Percentiles rank a stretch among this genome's conserved stretches.
phyloP scores from a whole-genome alignment of 2,329 filamentous ascomycete genomes.

The Sclerotinia sclerotiorum region DNA sequence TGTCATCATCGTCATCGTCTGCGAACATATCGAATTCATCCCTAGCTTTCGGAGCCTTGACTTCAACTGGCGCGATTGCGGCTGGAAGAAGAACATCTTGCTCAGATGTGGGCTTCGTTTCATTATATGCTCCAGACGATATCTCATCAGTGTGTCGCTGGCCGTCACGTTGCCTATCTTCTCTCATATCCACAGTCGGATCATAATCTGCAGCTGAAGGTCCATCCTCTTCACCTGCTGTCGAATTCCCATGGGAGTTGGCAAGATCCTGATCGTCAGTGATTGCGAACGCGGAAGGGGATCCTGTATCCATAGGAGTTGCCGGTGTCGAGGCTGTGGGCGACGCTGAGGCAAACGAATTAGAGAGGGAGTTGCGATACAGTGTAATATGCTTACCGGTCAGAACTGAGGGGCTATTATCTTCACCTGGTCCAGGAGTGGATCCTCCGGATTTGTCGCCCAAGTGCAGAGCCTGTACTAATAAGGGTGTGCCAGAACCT shows the following conservation, averaged over 20 bases:
- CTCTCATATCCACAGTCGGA: conserved; percentile 82
- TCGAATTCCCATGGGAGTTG: conserved; percentile 54
- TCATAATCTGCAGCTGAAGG: conserved; percentile 94
- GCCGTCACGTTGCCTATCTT: conserved; percentile 72
- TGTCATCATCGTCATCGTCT: conserved; percentile 68
- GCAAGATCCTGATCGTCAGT: conserved; percentile 66
- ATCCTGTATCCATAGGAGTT: conserved; percentile 40
- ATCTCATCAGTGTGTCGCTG: conserved; percentile 60
- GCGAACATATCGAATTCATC: conserved; percentile 90
- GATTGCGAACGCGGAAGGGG: conserved; percentile 55
- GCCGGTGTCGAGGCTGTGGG: conserved; percentile 41
- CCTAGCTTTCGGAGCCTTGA: conserved; percentile 46
- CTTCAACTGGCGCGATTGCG: conserved; percentile 40
- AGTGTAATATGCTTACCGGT: conserved; percentile 42
- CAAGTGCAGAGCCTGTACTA: conserved; percentile 59
- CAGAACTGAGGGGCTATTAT: conserved; percentile 31
- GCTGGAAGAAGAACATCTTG: conserved; percentile 50
- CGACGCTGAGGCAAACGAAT: conserved; percentile 32
- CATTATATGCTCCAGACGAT: conserved; percentile 56
- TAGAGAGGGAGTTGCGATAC: conserved; percentile 19
- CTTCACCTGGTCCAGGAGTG: conserved; percentile 35
- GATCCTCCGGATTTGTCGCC: conserved; percentile 40
- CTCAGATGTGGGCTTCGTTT: conserved; percentile 54
- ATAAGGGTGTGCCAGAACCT: conserved; percentile 66
- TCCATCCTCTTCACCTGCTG: conserved; percentile 56